Evolutionary conservation across 331 rosid genomes (phyloP), one percentile per base, ranked within the genome.

Genomic region (Malus hybrid): DNA sequence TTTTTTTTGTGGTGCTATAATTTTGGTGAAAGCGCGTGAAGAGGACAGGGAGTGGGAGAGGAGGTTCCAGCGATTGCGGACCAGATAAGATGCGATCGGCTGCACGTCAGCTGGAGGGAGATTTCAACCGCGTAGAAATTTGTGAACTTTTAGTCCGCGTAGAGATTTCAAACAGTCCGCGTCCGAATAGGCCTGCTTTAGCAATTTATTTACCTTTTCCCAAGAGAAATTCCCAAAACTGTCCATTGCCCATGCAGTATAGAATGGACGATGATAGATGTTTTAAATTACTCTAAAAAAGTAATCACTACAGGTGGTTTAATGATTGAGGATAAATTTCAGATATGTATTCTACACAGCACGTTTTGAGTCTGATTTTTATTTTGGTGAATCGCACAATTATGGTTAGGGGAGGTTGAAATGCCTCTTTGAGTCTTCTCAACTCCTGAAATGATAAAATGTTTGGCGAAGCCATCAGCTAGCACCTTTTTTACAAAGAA

Each of bases 271-370:
- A 36, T 36, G 42, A 36, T 8, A 36, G 3, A 36, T 2, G 42
- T 8, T 36, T 36, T 36, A 36, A 36, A 36, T 2, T 36, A 36
- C 42, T 8, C 3, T 36, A 2, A 36, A 36, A 36, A 36, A 36
- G 42, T 36, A 36, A 36, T 2, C 11, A 36, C 2, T 2, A 8
- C 10, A 7, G 42, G 42, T 34, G 42, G 42, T 7, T 34, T 7
- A 34, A 7, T 34, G 42, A 34, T 34, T 7, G 42, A 2, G 0
- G 10, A 8, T 36, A 36, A 36, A 36, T 8, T 36, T 36, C 0
- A 36, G 0, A 2, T 8, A 0, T 1, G 42, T 8, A 8, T 36
- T 36, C 0, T 0, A 36, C 0, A 36, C 0, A 0, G 0, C 0
- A 36, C 1, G 0, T 36, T 8, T 0, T 36, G 0, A 36, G 1